Base-by-base conservation (phyloP, 2,329 filamentous ascomycete species). In the Phoma sp. region DNA sequence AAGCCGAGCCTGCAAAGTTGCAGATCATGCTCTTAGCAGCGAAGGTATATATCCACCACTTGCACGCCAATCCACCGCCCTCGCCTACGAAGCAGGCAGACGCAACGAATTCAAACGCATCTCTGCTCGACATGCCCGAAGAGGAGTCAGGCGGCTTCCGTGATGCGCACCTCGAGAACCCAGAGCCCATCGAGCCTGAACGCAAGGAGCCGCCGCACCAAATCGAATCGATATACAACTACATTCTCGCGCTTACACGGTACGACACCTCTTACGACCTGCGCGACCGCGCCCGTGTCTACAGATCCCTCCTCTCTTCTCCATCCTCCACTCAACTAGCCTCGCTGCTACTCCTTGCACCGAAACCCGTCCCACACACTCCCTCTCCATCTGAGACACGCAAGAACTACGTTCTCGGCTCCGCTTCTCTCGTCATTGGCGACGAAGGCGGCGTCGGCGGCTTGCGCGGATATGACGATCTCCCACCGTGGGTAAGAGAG, bases 261-360 rank as follows among this genome's bases (percentile, higher is more conserved):
- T 99, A 98, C 74, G 95, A 98, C 67, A 91, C 88, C 0, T 97
- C 93, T 0, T 99, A 96, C 75, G 93, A 98, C 69, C 85, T 99
- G 3, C 91, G 95, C 60, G 95, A 98, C 71, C 89, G 95, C 23
- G 88, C 93, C 2, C 87, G 95, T 29, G 84, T 97, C 57, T 98
- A 96, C 78, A 91, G 90, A 60, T 84, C 92, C 1, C 85, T 99
- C 1, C 84, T 99, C 2, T 83, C 86, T 4, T 86, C 90, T 4
- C 91, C 93, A 1, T 80, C 82, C 2, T 86, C 84, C 7, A 89
- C 86, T 0, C 91, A 98, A 72, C 84, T 99, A 13, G 95, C 95
- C 2, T 92, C 89, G 0, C 81, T 99, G 11, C 89, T 98, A 72
- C 86, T 99, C 0, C 83, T 98, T 1, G 95, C 95, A 0, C 93